Percentiles rank a stretch among this genome's conserved stretches.
Conservation (phyloP, 2,329 filamentous ascomycete genomes). For the Pseudogymnoascus sp. region DNA sequence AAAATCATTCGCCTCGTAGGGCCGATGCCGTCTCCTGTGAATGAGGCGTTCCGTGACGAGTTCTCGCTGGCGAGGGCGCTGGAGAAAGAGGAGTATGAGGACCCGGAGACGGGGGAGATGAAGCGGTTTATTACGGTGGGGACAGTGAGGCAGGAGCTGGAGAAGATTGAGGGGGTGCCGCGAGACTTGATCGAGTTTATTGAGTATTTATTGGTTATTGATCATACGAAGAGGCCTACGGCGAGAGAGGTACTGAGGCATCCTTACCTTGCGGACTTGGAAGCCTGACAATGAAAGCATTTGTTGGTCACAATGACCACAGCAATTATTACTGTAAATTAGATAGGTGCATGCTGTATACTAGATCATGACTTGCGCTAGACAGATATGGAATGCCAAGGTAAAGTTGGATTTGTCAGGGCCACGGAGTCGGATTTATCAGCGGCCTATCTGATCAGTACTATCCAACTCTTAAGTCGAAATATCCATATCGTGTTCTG, state of each 20-base stretch:
- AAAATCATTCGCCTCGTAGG: constrained; percentile 21
- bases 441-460: neutral
- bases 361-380: no score
- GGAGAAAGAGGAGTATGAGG: neutral
- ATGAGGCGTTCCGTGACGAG: neutral
- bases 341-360: no score
- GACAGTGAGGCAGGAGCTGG: constrained; percentile 14
- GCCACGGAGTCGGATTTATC: no score
- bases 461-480: no score
- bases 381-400: no score
- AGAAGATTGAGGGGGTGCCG: constrained; percentile 10
- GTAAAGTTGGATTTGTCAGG: no score
- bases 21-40: constrained; percentile 15
- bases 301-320: neutral
- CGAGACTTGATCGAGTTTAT: constrained; percentile 14
- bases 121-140: constrained; percentile 8
- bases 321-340: neutral
- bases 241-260: constrained; percentile 15
- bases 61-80: neutral
- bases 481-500: no score
- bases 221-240: constrained; percentile 15
- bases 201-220: constrained; percentile 13
- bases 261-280: constrained; percentile 9
- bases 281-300: neutral
- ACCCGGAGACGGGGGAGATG: constrained; percentile 6